Evolutionary conservation across 2,329 filamentous ascomycete species (phyloP), one percentile per base, ranked within the genome.

Genomic region (Aureobasidium pullulans): DNA sequence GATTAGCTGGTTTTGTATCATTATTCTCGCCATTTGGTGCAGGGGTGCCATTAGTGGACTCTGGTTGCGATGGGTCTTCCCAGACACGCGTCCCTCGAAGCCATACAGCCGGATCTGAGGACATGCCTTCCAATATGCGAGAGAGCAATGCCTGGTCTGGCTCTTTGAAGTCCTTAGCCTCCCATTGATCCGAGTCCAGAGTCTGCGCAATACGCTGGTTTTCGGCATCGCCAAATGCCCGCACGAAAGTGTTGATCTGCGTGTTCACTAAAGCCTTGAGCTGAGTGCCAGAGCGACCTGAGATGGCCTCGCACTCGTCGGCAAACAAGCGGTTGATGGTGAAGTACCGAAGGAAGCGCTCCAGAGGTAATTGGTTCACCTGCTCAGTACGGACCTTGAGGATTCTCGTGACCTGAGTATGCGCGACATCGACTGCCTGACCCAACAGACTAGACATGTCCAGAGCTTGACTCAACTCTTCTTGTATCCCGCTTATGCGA

Each of bases 221-320:
- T 71, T 90, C 86, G 1, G 78, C 75, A 60, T 90, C 87, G 19
- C 86, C 85, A 65, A 90, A 83, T 36, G 79, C 79, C 60, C 87
- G 81, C 28, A 93, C 85, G 69, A 91, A 94, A 13, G 90, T 87
- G 66, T 84, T 87, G 70, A 95, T 93, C 64, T 95, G 90, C 32
- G 80, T 81, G 65, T 93, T 92, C 61, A 95, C 87, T 34, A 91
- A 82, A 16, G 82, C 89, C 73, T 93, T 93, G 6, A 95, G 76
- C 1, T 85, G 79, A 2, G 85, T 86, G 8, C 89, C 88, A 61
- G 88, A 88, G 60, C 88, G 82, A 0, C 90, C 89, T 23, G 88
- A 93, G 19, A 94, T 85, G 15, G 88, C 87, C 72, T 95, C 90
- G 68, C 90, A 94, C 70, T 95, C 90, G 62, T 91, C 90, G 48